A percentile compares a stretch with the other conserved stretches of the same genome.
phyloP scores from a whole-genome alignment of 371 early-diverging fungal genomes.

The Catenaria anguillulae region DNA sequence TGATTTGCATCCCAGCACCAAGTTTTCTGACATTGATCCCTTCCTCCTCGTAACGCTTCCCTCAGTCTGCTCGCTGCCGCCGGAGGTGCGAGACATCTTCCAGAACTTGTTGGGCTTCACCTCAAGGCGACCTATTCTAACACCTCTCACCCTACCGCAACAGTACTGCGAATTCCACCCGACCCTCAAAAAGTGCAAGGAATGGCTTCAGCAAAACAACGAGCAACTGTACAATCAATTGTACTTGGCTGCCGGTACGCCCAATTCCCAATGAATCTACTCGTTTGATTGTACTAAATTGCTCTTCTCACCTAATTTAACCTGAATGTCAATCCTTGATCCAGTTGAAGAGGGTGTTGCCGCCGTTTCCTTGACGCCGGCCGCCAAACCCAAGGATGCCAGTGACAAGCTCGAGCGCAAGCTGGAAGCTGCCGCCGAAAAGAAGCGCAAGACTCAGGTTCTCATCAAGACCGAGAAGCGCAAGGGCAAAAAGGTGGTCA shows the following conservation, averaged over 20 bases:
- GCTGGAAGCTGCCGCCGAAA: not conserved
- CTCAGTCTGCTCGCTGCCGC: not conserved
- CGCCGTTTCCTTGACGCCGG: not conserved
- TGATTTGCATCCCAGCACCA: too few species aligned
- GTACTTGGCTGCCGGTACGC: constrained; percentile 6
- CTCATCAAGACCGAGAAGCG: constrained; percentile 13
- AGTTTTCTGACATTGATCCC: too few species aligned
- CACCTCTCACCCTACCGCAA: too few species aligned
- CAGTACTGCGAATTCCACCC: constrained; percentile 11
- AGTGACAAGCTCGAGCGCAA: not conserved
- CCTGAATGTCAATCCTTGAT: not conserved
- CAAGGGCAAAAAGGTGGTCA: constrained; percentile 15
- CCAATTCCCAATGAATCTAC: too few species aligned
- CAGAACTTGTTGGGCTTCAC: too few species aligned
- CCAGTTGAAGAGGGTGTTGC: not conserved
- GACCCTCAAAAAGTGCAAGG: constrained; percentile 8
- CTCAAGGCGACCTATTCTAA: too few species aligned
- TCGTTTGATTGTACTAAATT: too few species aligned
- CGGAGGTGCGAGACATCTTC: too few species aligned
- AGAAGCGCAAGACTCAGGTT: constrained; percentile 7
- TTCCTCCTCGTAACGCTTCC: not conserved
- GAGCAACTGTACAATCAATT: constrained; percentile 1
- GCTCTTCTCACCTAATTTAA: too few species aligned
- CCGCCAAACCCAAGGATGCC: constrained; percentile 6
- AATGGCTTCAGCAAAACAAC: constrained; percentile 9